Evolutionary conservation across 192 early-diverging fungal genomes (phyloP).

Genomic region (Podila epigama): DNA sequence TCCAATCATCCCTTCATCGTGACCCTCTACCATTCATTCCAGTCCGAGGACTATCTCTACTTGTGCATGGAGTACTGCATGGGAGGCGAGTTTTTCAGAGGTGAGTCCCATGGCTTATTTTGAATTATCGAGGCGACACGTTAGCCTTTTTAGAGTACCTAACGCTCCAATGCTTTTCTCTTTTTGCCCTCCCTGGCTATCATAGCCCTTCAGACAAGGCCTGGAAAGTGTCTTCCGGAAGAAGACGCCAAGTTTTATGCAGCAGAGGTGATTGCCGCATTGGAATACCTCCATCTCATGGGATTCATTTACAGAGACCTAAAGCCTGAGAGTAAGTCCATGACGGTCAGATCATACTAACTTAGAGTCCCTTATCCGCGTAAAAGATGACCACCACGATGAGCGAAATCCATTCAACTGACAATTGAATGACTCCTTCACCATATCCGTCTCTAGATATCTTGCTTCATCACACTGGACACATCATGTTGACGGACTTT

Average conservation of each 20-base stretch:
- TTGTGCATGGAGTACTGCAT: constrained; percentile 91
- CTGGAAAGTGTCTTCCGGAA: constrained; percentile 89
- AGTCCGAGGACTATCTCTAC: constrained; percentile 85
- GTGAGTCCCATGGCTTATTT: constrained; percentile 16
- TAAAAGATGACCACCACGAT: too few species aligned
- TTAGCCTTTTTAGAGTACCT: constrained; percentile 18
- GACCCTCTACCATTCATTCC: constrained; percentile 88
- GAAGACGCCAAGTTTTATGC: constrained; percentile 96
- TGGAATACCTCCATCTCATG: constrained; percentile 96
- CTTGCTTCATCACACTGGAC: constrained; percentile 92
- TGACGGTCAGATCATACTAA: too few species aligned
- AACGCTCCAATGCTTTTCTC: neutral
- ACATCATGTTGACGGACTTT: constrained; percentile 98
- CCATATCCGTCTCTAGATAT: constrained; percentile 67
- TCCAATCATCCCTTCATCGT: constrained; percentile 93
- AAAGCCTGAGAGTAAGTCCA: constrained; percentile 90
- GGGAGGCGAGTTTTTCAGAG: constrained; percentile 90
- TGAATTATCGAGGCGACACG: neutral
- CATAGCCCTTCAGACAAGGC: constrained; percentile 81
- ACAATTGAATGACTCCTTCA: too few species aligned
- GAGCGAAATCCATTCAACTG: too few species aligned
- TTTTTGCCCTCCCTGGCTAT: neutral
- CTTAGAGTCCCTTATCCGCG: too few species aligned
- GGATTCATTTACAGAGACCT: constrained; percentile 98
- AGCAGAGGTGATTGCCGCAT: constrained; percentile 92